These are phyloP conservation scores for Pseudocercospora crystallina DNA, from an alignment of 2,329 filamentous ascomycete genomes.

Conservation along the genomic window DNA sequence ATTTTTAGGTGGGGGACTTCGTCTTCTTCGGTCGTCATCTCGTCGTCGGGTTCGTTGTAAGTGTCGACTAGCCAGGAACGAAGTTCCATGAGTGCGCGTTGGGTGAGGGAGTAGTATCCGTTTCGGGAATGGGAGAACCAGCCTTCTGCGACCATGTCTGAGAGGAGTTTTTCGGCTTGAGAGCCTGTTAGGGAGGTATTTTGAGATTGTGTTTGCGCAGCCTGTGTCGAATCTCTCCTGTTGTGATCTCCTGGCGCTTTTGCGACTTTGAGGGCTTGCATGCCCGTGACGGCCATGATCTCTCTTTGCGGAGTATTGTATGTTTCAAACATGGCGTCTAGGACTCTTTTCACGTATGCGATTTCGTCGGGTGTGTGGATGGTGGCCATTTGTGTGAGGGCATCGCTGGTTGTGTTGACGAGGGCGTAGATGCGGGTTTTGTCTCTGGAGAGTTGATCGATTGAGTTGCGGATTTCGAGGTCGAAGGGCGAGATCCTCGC, in stretches of 20 bases:
- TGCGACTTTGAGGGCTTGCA: slow-evolving; percentile 72
- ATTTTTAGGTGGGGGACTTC: slow-evolving; percentile 64
- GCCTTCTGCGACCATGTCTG: slow-evolving; percentile 69
- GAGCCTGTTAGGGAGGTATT: slow-evolving; percentile 63
- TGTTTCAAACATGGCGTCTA: slow-evolving; percentile 89
- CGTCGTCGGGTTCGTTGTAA: slow-evolving; percentile 74
- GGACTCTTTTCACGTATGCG: slow-evolving; percentile 79
- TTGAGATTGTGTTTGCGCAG: slow-evolving; percentile 16
- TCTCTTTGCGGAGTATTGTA: slow-evolving; percentile 80
- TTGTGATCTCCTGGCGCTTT: slow-evolving; percentile 40
- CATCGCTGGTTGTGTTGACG: slow-evolving; percentile 84
- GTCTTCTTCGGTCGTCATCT: slow-evolving; percentile 46
- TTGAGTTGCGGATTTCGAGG: slow-evolving; percentile 76
- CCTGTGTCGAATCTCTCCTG: slow-evolving; percentile 30
- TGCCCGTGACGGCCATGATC: slow-evolving; percentile 75
- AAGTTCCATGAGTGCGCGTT: slow-evolving; percentile 81
- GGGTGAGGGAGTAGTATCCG: slow-evolving; percentile 70
- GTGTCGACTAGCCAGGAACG: slow-evolving; percentile 79
- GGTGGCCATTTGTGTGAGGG: slow-evolving; percentile 83
- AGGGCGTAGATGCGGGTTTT: slow-evolving; percentile 70
- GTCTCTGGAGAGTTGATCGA: slow-evolving; percentile 62
- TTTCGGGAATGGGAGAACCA: slow-evolving; percentile 65
- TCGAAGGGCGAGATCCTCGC: slow-evolving; percentile 75
- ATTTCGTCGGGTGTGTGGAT: slow-evolving; percentile 79
- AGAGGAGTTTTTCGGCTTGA: slow-evolving; percentile 73